Percentiles rank a stretch among this genome's conserved stretches.
Conservation (phyloP, 2,329 filamentous ascomycete species). For the Aspergillus jensenii region DNA sequence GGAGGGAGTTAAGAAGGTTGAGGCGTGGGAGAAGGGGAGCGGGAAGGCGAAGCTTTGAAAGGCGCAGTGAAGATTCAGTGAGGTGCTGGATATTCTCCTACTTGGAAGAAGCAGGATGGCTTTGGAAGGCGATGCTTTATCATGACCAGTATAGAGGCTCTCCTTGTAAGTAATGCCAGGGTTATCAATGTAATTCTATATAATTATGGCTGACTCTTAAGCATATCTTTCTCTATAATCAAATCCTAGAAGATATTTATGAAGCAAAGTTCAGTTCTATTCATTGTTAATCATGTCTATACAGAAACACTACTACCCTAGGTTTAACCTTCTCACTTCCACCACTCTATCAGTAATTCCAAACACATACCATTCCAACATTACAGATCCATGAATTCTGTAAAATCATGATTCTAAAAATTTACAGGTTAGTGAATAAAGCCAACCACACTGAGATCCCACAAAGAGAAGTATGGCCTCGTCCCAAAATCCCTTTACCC, state of each 20-base stretch:
- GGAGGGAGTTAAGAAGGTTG: slow-evolving; percentile 39
- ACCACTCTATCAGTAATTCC: neutral
- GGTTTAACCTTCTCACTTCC: neutral
- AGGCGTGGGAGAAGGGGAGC: slow-evolving; percentile 4
- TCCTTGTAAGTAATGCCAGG: neutral
- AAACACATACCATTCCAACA: neutral
- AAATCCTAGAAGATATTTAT: neutral
- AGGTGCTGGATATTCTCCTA: neutral
- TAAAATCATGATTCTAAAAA: neutral
- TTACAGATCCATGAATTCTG: neutral
- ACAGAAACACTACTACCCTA: neutral
- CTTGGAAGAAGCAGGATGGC: neutral
- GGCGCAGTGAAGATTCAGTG: neutral
- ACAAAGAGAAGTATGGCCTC: neutral
- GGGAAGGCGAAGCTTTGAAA: slow-evolving; percentile 26
- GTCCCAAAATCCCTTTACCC: neutral
- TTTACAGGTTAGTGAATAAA: neutral
- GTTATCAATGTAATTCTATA: neutral
- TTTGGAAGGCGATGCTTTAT: neutral
- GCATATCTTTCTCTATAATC: neutral
- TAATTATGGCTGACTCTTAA: no score
- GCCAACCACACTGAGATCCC: neutral
- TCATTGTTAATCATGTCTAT: neutral
- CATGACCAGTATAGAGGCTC: neutral
- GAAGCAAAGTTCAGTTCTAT: neutral